These are phyloP conservation scores for Phyllosticta citrichinensis DNA, from an alignment of 2,329 filamentous ascomycete genomes.

Conservation along the genomic window DNA sequence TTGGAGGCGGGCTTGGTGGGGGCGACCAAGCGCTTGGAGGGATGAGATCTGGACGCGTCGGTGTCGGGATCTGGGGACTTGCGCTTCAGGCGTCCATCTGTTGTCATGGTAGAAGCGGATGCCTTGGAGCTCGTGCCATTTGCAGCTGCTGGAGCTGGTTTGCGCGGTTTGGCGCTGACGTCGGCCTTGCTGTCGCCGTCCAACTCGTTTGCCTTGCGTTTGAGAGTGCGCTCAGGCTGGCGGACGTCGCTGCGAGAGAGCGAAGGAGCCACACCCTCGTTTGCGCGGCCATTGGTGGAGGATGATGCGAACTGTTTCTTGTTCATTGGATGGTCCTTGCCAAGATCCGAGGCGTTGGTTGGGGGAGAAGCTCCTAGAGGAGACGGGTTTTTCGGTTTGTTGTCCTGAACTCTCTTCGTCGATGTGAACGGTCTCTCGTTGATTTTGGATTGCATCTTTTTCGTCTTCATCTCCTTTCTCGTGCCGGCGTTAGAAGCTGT, in stretches of 20 bases:
- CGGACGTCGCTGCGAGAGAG: constrained; percentile 18
- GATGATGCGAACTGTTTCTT: constrained; percentile 26
- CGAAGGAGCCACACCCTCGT: not conserved
- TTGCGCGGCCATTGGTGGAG: constrained; percentile 16
- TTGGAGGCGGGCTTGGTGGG: constrained; percentile 6
- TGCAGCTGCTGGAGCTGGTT: constrained; percentile 21
- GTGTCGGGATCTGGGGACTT: constrained; percentile 32
- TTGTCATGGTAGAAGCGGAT: constrained; percentile 12
- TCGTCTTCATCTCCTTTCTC: constrained; percentile 42
- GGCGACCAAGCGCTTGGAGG: constrained; percentile 14
- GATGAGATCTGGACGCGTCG: constrained; percentile 3
- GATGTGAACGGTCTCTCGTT: constrained; percentile 5
- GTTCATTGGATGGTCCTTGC: constrained; percentile 34
- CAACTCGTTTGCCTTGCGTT: constrained; percentile 33
- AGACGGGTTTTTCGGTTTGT: constrained; percentile 51
- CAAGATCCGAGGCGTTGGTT: constrained; percentile 49
- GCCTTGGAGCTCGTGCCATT: constrained; percentile 20
- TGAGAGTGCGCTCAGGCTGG: constrained; percentile 25
- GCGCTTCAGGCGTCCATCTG: constrained; percentile 30
- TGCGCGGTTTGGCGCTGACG: constrained; percentile 24
- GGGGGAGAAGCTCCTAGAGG: constrained; percentile 54
- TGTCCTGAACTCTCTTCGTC: constrained; percentile 22
- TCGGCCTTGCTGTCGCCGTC: constrained; percentile 28
- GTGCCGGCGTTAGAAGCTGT: constrained; percentile 21
- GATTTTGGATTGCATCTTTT: constrained; percentile 4